These are phyloP conservation scores for Byssothecium circinans DNA, from an alignment of 2,329 filamentous ascomycete genomes.

Conservation along the genomic window DNA sequence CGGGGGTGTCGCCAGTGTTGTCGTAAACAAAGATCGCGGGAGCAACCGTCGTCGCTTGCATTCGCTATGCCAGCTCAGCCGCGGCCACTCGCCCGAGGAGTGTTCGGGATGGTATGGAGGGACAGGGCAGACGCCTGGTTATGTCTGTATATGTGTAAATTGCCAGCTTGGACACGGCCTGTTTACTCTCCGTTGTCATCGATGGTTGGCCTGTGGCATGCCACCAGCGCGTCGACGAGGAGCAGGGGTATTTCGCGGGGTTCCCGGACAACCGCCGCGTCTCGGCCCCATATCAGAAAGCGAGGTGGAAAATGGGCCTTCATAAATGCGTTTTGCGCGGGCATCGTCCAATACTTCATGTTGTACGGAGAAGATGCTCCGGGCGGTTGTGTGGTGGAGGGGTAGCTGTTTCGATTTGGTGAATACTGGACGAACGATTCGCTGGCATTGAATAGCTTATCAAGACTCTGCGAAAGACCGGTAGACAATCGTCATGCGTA, in stretches of 20 bases:
- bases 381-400: constrained; percentile 6
- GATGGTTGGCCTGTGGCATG: constrained; percentile 15
- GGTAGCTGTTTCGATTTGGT: constrained; percentile 15
- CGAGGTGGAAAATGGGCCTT: not conserved
- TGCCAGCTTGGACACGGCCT: constrained; percentile 21
- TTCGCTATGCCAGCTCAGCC: not conserved
- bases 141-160: not conserved
- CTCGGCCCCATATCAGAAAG: constrained; percentile 1
- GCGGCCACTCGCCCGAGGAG: not conserved
- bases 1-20: constrained; percentile 3
- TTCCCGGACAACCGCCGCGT: not conserved
- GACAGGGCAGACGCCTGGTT: constrained; percentile 1
- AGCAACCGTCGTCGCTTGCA: not conserved
- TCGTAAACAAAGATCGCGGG: constrained; percentile 18
- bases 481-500: too few relatives aligned
- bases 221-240: constrained; percentile 9
- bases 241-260: constrained; percentile 11
- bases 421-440: constrained; percentile 10
- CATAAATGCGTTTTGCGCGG: not conserved
- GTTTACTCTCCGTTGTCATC: constrained; percentile 28
- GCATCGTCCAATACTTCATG: constrained; percentile 9
- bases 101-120: not conserved
- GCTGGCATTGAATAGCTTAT: not conserved
- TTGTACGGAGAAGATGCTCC: constrained; percentile 6
- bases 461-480: not conserved